A percentile compares a stretch with the other conserved stretches of the same genome.
Conservation (phyloP, 768 basidiomycete species). For the Boletus reticuloceps region DNA sequence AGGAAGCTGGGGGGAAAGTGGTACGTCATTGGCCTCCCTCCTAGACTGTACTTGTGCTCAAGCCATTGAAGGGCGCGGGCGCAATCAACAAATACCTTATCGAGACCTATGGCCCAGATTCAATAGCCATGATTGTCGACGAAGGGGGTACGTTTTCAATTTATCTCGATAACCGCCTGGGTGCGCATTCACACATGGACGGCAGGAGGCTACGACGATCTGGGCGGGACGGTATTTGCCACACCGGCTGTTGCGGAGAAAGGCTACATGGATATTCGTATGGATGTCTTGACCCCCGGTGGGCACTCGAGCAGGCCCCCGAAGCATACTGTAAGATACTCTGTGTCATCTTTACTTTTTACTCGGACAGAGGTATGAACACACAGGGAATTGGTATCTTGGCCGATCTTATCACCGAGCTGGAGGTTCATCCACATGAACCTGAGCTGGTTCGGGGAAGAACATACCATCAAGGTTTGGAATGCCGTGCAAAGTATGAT, state of each 20-base stretch:
- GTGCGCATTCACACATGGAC: background rate
- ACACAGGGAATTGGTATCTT: constrained; percentile 50
- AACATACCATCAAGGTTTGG: constrained; percentile 33
- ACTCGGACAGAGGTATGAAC: background rate
- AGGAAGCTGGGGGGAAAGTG: constrained; percentile 39
- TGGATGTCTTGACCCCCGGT: constrained; percentile 45
- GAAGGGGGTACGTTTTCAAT: constrained; percentile 44
- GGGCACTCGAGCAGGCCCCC: constrained; percentile 57
- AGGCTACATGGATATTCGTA: constrained; percentile 41
- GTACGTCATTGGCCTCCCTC: constrained; percentile 23
- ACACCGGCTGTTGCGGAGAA: constrained; percentile 37
- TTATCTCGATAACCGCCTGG: background rate
- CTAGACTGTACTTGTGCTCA: background rate
- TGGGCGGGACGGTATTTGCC: constrained; percentile 32
- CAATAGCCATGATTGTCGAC: constrained; percentile 55
- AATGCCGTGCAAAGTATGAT: constrained; percentile 42
- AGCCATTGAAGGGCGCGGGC: constrained; percentile 37
- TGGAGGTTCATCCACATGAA: constrained; percentile 44
- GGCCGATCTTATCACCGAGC: constrained; percentile 42
- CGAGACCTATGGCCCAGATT: constrained; percentile 45
- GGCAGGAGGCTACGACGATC: constrained; percentile 28
- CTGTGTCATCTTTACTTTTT: background rate
- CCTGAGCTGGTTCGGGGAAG: constrained; percentile 29
- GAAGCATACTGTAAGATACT: constrained; percentile 43
- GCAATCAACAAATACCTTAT: constrained; percentile 40